Conservation (phyloP, 306 rosid genomes). For the Prunus dulcis region DNA sequence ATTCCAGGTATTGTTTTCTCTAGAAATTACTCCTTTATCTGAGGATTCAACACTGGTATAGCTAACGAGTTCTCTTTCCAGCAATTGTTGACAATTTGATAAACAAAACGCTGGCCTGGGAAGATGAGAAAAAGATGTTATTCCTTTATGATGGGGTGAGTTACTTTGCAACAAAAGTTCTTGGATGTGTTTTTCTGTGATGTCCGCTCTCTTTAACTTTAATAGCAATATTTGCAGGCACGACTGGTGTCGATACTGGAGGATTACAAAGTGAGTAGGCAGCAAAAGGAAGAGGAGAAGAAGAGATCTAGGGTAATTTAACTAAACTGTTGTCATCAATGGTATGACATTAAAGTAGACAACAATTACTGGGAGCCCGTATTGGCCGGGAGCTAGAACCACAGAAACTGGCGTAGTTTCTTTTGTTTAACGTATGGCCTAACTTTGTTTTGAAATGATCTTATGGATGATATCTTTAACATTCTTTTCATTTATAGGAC, state of each 20-base stretch:
- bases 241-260: conserved; percentile 79
- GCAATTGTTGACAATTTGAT: conserved; percentile 87
- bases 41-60: background rate
- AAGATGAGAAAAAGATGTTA: conserved; percentile 58
- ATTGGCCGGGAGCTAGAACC: too few relatives aligned
- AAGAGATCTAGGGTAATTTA: conserved; percentile 63
- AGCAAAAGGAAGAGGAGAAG: conserved; percentile 83
- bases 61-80: conserved; percentile 47
- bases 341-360: background rate
- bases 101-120: conserved; percentile 76
- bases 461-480: background rate
- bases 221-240: conserved; percentile 42
- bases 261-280: conserved; percentile 85
- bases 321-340: background rate
- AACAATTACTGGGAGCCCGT: too few relatives aligned
- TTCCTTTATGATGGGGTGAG: conserved; percentile 97
- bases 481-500: conserved; percentile 45
- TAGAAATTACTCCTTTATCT: conserved; percentile 10
- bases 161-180: conserved; percentile 8
- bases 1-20: conserved; percentile 71
- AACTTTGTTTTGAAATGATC: background rate
- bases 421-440: background rate
- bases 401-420: background rate
- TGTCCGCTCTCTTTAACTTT: conserved; percentile 13
- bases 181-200: conserved; percentile 7